Evolutionary conservation across 495 filamentous ascomycete genomes (phyloP), one percentile per base, ranked within the genome.

Genomic region (Aspergillus affinis): DNA sequence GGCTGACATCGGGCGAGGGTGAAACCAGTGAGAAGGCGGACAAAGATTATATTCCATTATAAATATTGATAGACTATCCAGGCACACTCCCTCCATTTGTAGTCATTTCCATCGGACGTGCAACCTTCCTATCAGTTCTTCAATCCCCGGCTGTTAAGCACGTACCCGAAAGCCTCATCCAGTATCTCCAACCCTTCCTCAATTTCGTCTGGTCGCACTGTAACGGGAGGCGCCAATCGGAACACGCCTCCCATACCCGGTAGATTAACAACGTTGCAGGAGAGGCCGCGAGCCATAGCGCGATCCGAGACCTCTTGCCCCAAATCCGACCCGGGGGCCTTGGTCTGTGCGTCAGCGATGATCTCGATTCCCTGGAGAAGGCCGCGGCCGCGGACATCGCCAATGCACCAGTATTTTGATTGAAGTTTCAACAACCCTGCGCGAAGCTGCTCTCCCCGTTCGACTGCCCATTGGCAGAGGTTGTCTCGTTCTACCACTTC

Each of bases 181-280:
- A 84, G 57, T 52, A 83, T 73, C 27, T 29, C 53, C 55, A 85
- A 56, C 20, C 78, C 82, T 50, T 77, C 68, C 10, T 75, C 71
- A 41, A 87, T 69, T 65, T 86, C 74, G 48, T 81, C 71, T 8
- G 77, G 71, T 0, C 75, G 73, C 1, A 84, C 75, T 0, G 81
- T 86, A 17, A 86, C 78, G 0, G 84, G 82, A 15, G 84, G 84
- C 8, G 83, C 84, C 48, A 87, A 75, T 19, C 84, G 68, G 55
- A 85, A 83, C 0, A 80, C 73, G 20, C 82, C 83, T 2, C 79
- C 74, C 66, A 86, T 81, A n/a, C 74, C 77, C 0, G 71, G 70
- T 26, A 81, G 70, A 32, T 74, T 82, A 12, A 77, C 74, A 5
- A 86, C 41, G 54, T 84, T 85, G 26, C 77, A 79, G 53, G 78